Evolutionary conservation across 257 asterid species (phyloP), one percentile per base, ranked within the genome.

Genomic region (Gardenia jasminoides): DNA sequence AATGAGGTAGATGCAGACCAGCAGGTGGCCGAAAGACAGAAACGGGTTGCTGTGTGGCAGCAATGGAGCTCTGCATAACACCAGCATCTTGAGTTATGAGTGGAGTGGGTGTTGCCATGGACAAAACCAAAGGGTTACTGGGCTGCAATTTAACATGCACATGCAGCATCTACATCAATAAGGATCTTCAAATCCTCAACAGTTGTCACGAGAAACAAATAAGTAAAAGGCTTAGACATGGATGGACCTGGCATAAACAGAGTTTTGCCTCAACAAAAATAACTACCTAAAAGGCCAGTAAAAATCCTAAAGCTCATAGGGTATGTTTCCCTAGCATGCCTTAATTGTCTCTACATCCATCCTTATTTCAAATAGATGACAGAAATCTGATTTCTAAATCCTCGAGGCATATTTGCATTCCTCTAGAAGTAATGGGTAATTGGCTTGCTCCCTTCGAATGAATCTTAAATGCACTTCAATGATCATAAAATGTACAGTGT

Each of bases 1-100:
- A 94, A 84, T 91, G 97, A 58, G 98, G 89, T 36, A 91, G 86
- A 81, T 91, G 98, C 80, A 94, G 81, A 66, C 97, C 97, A 31
- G 94, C 67, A 74, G 98, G 96, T 67, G 92, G 97, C 79, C 98
- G 91, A 85, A 89, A 94, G 48, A 92, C 83, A 43, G 90, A 89
- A 77, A 90, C 86, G 67, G 93, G 94, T 76, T 88, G 97, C 82
- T 90, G 97, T 39, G 89, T 81, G 69, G 89, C 82, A 62, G 89
- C 80, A 83, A 90, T 81, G 64, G 96, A 84, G 83, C 92, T 90
- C 80, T 89, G 97, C 91, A 93, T 83, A 81, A 89, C 88, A 69
- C 96, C 97, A 72, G 97, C 86, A 80, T 93, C 91, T 85, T 91
- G 95, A 82, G 92, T 91, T 74, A 86, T 90, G 24, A 90, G 93